Percentiles rank a stretch among this genome's conserved stretches.
These are phyloP conservation scores for Leccinum rimulosum DNA, from an alignment of 768 basidiomycete species.

Conservation along the genomic window DNA sequence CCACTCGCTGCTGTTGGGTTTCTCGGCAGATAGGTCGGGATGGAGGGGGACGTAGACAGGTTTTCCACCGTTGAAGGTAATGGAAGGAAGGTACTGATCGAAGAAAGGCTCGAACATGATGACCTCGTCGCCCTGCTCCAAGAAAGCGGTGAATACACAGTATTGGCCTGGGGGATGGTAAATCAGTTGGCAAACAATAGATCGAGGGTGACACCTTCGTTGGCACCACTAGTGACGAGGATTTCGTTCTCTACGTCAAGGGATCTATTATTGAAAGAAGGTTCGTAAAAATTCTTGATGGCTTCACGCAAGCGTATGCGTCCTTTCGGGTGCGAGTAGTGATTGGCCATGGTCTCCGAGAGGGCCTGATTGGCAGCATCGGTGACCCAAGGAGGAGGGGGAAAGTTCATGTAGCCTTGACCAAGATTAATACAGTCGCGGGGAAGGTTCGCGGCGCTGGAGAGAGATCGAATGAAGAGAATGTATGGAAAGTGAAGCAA, in stretches of 20 bases:
- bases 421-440: conserved; percentile 94
- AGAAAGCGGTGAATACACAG: conserved; percentile 87
- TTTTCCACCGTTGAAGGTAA: conserved; percentile 90
- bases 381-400: conserved; percentile 77
- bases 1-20: conserved; percentile 76
- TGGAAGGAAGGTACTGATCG: conserved; percentile 91
- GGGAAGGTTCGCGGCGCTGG: conserved; percentile 84
- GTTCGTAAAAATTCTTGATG: conserved; percentile 75
- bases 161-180: conserved; percentile 63
- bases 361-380: conserved; percentile 73
- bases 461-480: conserved; percentile 4
- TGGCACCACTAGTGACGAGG: conserved; percentile 93
- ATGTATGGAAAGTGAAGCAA: not conserved
- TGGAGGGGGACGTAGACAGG: conserved; percentile 95
- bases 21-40: conserved; percentile 58
- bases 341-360: conserved; percentile 60
- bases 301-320: conserved; percentile 85
- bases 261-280: conserved; percentile 60
- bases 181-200: not conserved
- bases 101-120: conserved; percentile 99
- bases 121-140: conserved; percentile 92
- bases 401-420: conserved; percentile 92
- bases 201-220: conserved; percentile 64
- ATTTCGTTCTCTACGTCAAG: conserved; percentile 88
- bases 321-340: conserved; percentile 91